phyloP scores from a whole-genome alignment of 2,329 filamentous ascomycete genomes.

The Apiospora malaysiana region DNA sequence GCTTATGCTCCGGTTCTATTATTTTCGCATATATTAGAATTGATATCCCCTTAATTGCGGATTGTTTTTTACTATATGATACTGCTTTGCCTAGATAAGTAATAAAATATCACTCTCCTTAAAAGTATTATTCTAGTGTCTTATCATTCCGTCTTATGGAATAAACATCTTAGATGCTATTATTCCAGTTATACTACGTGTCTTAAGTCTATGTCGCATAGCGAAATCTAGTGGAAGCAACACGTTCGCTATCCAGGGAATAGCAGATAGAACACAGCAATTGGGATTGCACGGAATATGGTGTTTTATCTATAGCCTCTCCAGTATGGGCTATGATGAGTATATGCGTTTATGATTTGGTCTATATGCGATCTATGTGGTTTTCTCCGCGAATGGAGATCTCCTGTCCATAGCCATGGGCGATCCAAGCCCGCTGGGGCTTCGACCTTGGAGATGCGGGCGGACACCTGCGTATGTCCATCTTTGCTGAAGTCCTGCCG shows the following conservation, averaged over 20 bases:
- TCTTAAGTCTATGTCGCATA: too few species aligned
- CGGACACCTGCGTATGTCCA: constrained; percentile 39
- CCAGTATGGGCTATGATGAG: neutral
- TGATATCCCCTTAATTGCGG: too few species aligned
- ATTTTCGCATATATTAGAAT: neutral
- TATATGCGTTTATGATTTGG: neutral
- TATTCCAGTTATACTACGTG: too few species aligned
- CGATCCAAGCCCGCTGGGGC: constrained; percentile 44
- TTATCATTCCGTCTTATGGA: too few species aligned
- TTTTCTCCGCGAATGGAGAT: constrained; percentile 44
- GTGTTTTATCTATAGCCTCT: neutral
- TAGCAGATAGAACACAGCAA: neutral
- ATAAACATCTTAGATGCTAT: too few species aligned
- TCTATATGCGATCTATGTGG: constrained; percentile 28
- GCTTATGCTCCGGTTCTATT: neutral
- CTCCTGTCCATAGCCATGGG: constrained; percentile 47
- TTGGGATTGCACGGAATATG: neutral
- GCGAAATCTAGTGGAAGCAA: too few species aligned
- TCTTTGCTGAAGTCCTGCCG: constrained; percentile 32
- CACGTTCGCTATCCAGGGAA: too few species aligned
- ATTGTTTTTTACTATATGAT: too few species aligned
- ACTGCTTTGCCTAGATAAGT: too few species aligned
- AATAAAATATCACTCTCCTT: too few species aligned
- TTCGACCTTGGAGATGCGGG: constrained; percentile 36
- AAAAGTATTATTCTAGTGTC: too few species aligned